Evolutionary conservation across 2,329 filamentous ascomycete species (phyloP), one percentile per base, ranked within the genome.

Genomic region (Penicillium oxalicum): DNA sequence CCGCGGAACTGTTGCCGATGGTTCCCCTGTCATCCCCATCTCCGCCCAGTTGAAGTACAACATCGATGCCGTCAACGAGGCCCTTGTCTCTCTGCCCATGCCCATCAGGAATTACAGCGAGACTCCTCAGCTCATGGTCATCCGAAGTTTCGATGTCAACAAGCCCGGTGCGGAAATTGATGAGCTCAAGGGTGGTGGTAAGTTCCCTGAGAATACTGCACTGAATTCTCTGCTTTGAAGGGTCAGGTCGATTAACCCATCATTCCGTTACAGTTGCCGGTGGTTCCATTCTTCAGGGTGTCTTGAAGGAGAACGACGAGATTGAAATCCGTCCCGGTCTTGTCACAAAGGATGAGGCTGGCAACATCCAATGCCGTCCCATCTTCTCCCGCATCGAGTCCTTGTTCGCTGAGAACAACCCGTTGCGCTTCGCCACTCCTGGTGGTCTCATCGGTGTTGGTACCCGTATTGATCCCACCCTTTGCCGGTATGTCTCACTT

Each of bases 321-420:
- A 95, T 98, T 60, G 93, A 98, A 74, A 98, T 98, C 67, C 83
- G 93, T 60, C 93, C 93, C n/a, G 93, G 93, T 79, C 94, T 98
- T 65, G 91, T 98, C 56, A 91, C 88, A 55, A 90, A 93, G 70
- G 91, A 97, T 68, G 89, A 94, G 61, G 84, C 87, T 67, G 94
- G 93, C 65, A 86, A 89, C 66, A 88, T 97, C 52, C 88, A 94
- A 76, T 97, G 93, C 82, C 91, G 88, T 61, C 93, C 93, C 56
- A 97, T 98, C 71, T 95, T 91, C 81, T 94, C 88, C 69, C 83
- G 91, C 60, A 88, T 98, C 54, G 88, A 97, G 47, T 88, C 91
- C 4, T 82, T 98, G 61, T 96, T 96, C 74, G 94, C 93, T 47
- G 93, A 98, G 74, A 87, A 91, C 78, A 98, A 98, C 75, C 91